phyloP scores from a whole-genome alignment of 2,329 filamentous ascomycete genomes.

The Phyllosticta citriasiana region DNA sequence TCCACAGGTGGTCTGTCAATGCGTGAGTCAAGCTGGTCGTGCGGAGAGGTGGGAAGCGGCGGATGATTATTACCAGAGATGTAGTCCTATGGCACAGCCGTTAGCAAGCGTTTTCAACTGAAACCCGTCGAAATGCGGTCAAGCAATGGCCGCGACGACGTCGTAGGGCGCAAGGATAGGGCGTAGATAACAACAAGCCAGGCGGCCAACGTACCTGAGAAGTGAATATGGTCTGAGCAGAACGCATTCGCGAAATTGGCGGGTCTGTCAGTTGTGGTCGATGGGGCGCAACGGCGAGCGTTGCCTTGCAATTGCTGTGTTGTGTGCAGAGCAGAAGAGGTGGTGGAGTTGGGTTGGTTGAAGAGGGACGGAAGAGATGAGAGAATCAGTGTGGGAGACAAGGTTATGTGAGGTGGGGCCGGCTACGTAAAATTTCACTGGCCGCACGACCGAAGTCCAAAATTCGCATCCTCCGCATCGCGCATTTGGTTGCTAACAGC shows the following conservation, averaged over 20 bases:
- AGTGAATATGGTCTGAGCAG: constrained; percentile 42
- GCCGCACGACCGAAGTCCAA: background rate
- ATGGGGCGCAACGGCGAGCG: constrained; percentile 2
- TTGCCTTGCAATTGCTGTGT: background rate
- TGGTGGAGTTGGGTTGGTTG: background rate
- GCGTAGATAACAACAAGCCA: constrained; percentile 11
- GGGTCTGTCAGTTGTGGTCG: background rate
- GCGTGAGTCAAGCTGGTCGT: constrained; percentile 16
- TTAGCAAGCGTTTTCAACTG: constrained; percentile 22
- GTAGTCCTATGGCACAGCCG: constrained; percentile 43
- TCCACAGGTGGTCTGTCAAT: constrained; percentile 55
- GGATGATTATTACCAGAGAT: constrained; percentile 45
- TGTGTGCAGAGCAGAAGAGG: background rate
- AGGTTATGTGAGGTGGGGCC: background rate
- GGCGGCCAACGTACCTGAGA: constrained; percentile 38
- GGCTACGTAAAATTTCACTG: background rate
- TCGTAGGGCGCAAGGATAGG: constrained; percentile 2
- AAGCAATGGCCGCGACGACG: background rate
- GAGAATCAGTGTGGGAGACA: background rate
- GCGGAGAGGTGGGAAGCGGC: constrained; percentile 8
- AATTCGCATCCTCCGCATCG: background rate
- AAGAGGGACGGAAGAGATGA: background rate
- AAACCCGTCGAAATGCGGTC: background rate
- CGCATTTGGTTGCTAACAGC: background rate
- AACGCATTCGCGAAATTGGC: constrained; percentile 30